Evolutionary conservation across 2,329 filamentous ascomycete genomes (phyloP), one percentile per base, ranked within the genome.

Genomic region (Emericellopsis atlantica): DNA sequence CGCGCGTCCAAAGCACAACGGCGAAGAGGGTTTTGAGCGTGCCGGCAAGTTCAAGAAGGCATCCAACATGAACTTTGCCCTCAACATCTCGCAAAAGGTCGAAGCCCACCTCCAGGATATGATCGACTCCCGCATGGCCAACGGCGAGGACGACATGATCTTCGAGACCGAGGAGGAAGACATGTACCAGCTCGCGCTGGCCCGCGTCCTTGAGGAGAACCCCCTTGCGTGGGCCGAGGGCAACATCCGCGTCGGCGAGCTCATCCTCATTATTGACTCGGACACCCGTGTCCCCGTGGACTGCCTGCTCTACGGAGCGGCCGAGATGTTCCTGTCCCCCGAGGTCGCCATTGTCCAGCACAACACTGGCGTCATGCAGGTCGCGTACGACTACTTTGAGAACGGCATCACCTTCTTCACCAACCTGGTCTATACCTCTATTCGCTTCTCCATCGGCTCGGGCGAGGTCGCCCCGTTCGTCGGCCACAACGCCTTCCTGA

Each of bases 391-490:
- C 40, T 84, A 77, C 59, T 88, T 88, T 49, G 84, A 89, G 58
- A 81, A 80, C 40, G 61, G 62, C 14, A 82, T 85, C 51, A 84
- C 81, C 2, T 88, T 82, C 63, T 87, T 88, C 61, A 88, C 83
- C 34, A 79, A 87, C 52, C 70, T 88, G 40, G 76, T 88, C 49
- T 89, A 87, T 62, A 79, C 75, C 0, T 74, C 79, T 29, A 87
- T 87, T 51, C 69, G 72, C 22, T 87, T 79, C 51, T 74, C 77
- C 16, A 80, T 86, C 23, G 74, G 76, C 6, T 80, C 75, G 39
- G 83, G 83, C 5, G 83, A 88, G 40, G 74, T 81, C 6, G 78
- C 81, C 0, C 81, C 81, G 1, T 87, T 87, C 49, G 83, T 87
- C 45, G 83, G 83, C 1, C 83, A 87, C 64, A 87, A 87, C 51